Evolutionary conservation across 345 rosid species (phyloP).

Genomic region (Eucalyptus curtisii): DNA sequence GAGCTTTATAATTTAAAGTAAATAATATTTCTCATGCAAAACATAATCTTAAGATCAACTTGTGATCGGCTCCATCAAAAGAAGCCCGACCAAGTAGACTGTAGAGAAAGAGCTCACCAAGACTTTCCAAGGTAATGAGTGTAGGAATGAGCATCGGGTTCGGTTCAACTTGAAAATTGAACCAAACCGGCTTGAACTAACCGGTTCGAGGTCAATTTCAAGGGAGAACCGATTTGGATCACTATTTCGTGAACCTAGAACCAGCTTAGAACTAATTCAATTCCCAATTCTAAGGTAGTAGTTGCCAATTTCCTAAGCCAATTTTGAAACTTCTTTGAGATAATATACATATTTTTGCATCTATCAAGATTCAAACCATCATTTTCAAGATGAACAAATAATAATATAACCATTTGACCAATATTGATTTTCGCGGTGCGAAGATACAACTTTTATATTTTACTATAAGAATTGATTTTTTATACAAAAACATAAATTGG

Average conservation of each 20-base stretch:
- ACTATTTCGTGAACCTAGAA: fast-evolving
- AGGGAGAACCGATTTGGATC: fast-evolving
- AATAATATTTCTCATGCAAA: too few relatives aligned
- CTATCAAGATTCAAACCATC: fast-evolving
- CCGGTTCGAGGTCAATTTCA: fast-evolving
- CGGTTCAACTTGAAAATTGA: too few relatives aligned
- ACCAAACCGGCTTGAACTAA: too few relatives aligned
- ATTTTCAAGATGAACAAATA: not conserved
- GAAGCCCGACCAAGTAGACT: fast-evolving
- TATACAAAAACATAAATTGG: not conserved
- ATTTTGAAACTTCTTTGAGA: fast-evolving
- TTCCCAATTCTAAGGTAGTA: too few relatives aligned
- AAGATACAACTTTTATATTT: too few relatives aligned
- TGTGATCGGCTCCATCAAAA: fast-evolving
- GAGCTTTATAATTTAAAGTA: fast-evolving
- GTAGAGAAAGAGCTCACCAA: too few relatives aligned
- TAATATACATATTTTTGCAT: fast-evolving
- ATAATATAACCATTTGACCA: too few relatives aligned
- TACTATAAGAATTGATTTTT: too few relatives aligned
- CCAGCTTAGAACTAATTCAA: fast-evolving
- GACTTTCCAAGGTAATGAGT: too few relatives aligned
- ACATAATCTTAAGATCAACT: not conserved
- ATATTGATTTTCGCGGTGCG: too few relatives aligned
- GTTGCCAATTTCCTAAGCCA: fast-evolving
- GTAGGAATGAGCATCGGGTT: too few relatives aligned